A percentile compares a stretch with the other conserved stretches of the same genome.
Conservation (phyloP, 2,329 filamentous ascomycete genomes). For the Orbilia javanica region DNA sequence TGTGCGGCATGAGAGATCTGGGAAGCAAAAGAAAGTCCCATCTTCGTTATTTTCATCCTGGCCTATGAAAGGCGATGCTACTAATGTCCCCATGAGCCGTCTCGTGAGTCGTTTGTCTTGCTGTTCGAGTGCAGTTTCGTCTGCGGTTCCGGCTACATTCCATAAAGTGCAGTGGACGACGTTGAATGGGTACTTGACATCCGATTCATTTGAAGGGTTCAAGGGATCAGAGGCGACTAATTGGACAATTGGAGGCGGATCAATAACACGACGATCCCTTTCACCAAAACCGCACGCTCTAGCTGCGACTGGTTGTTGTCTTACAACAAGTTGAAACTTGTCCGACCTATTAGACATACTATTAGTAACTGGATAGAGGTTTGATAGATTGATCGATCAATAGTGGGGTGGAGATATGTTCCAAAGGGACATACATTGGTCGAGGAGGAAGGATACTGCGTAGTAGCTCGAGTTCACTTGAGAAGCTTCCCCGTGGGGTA, state of each 20-base stretch:
- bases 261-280: conserved; percentile 82
- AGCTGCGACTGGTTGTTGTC: conserved; percentile 82
- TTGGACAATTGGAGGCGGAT: conserved; percentile 85
- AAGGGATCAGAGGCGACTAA: conserved; percentile 74
- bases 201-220: conserved; percentile 68
- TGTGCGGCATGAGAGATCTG: conserved; percentile 82
- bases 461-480: conserved; percentile 51
- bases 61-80: conserved; percentile 81
- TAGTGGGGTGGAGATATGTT: not conserved
- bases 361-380: conserved; percentile 13
- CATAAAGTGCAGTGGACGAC: conserved; percentile 83
- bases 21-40: conserved; percentile 88
- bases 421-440: conserved; percentile 38
- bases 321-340: conserved; percentile 70
- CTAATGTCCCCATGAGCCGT: conserved; percentile 82
- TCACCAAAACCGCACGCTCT: conserved; percentile 87
- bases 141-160: conserved; percentile 75
- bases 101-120: conserved; percentile 79
- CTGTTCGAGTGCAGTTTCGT: conserved; percentile 77
- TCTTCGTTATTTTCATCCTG: conserved; percentile 79
- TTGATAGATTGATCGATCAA: too few relatives aligned
- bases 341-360: conserved; percentile 37
- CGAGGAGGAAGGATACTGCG: conserved; percentile 53
- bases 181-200: conserved; percentile 75
- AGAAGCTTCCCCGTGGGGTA: conserved; percentile 36